These are phyloP conservation scores for Globisporangium paroecandrum DNA, from an alignment of 352 stramenopile species.

Conservation along the genomic window DNA sequence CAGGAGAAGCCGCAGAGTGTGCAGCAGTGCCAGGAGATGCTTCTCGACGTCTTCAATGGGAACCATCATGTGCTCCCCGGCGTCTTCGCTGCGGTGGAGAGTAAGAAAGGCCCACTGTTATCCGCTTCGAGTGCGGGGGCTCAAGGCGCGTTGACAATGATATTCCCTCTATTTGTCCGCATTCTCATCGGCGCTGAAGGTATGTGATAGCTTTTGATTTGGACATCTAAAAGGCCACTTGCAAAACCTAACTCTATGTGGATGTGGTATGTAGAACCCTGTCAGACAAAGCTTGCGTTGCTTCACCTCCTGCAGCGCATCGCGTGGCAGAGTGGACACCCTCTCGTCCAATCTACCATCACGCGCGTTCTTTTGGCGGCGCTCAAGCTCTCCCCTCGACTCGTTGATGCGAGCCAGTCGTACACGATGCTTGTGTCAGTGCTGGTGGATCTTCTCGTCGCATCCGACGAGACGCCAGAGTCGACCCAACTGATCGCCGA, in stretches of 20 bases:
- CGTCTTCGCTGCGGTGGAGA: constrained; percentile 37
- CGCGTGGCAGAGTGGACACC: constrained; percentile 28
- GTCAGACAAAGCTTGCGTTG: constrained; percentile 26
- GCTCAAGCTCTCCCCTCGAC: constrained; percentile 29
- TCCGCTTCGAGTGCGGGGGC: background rate
- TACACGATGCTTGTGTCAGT: constrained; percentile 37
- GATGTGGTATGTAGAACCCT: constrained; percentile 16
- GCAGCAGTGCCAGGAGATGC: constrained; percentile 6
- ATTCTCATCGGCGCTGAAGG: constrained; percentile 31
- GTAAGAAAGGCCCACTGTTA: constrained; percentile 7
- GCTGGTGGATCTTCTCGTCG: constrained; percentile 36
- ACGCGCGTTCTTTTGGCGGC: constrained; percentile 30
- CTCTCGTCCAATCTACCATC: constrained; percentile 10
- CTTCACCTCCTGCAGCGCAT: constrained; percentile 39
- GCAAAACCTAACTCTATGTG: background rate
- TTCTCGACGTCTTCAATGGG: constrained; percentile 40
- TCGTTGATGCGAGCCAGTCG: constrained; percentile 18
- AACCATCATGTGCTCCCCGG: constrained; percentile 38
- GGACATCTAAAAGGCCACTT: background rate
- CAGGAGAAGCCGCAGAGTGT: constrained; percentile 5
- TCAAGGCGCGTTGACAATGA: constrained; percentile 16
- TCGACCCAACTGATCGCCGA: constrained; percentile 10
- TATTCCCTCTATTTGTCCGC: constrained; percentile 30
- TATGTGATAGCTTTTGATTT: background rate
- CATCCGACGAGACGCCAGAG: background rate